Conservation (phyloP, 208 protist genomes). For the Balamuthia mandrillaris region DNA sequence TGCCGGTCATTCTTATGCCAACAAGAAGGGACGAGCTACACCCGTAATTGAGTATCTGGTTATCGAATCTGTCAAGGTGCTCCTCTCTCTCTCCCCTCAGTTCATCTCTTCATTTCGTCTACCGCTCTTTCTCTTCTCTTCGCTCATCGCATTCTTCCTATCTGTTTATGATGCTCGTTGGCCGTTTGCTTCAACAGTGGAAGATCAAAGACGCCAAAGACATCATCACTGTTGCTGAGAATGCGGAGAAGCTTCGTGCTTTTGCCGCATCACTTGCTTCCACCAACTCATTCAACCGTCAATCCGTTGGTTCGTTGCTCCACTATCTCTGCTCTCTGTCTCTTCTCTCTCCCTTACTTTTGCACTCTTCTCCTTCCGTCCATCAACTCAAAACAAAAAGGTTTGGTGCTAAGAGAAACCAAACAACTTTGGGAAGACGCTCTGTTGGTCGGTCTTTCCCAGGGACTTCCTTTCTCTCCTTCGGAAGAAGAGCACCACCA, state of each 20-base stretch:
- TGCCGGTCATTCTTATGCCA: not conserved
- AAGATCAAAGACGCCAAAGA: slow-evolving; percentile 23
- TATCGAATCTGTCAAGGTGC: not conserved
- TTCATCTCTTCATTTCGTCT: not conserved
- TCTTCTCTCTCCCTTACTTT: not conserved
- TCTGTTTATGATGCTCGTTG: too few relatives aligned
- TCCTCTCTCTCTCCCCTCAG: not conserved
- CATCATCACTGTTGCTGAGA: not conserved
- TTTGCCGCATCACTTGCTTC: too few relatives aligned
- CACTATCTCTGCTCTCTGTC: too few relatives aligned
- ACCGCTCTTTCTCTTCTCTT: not conserved
- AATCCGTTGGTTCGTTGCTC: too few relatives aligned
- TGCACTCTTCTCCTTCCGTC: not conserved
- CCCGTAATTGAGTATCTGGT: not conserved
- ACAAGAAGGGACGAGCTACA: not conserved
- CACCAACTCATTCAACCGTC: too few relatives aligned
- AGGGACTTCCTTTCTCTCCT: not conserved
- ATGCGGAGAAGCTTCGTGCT: not conserved
- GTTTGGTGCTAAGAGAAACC: not conserved
- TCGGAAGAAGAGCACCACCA: not conserved
- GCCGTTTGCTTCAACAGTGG: not conserved
- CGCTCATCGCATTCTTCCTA: too few relatives aligned
- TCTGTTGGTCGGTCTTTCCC: not conserved
- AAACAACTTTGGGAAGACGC: not conserved
- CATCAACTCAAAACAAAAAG: not conserved